Evolutionary conservation across 192 early-diverging fungal species (phyloP), one percentile per base, ranked within the genome.

Genomic region (Podila epigama): DNA sequence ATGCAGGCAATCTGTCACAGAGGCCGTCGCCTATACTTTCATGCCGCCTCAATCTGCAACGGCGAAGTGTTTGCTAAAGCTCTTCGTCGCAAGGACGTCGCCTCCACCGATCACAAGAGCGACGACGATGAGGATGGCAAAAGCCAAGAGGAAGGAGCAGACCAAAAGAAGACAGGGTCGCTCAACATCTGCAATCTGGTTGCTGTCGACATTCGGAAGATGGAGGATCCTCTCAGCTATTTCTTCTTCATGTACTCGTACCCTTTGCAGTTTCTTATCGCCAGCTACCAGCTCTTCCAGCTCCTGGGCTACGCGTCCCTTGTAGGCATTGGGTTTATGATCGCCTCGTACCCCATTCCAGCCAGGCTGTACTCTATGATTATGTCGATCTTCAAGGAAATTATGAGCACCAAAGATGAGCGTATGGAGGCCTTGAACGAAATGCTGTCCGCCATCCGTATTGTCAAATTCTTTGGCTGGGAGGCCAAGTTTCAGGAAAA

Each of bases 391-490:
- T 88, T 82, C 79, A 86, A 71, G 57, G 50, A 65, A 9, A 59
- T 89, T 53, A 86, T 88, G 87, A 13, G 37, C 9, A 70, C 79
- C 63, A 88, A 84, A 51, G 96, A 97, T 73, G 89, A 92, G 66
- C 87, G 96, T 20, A 81, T 97, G 33, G 87, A 89, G n/a, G 82
- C 88, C 60, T 87, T 94, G 44, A 96, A 91, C 37, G 95, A 98
- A 79, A 82, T 94, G 63, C 34, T 66, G 1, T 48, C 36, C 3
- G 96, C 94, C 29, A 97, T 99, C 41, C 86, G 94, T 22, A 92
- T 97, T 28, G 90, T 99, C 63, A 99, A 99, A 75, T 89, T 98
- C 60, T 94, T 94, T 81, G 92, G 90, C 28, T 95, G 94, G 94
- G 90, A 94, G 79, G 58, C 81, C 35, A 81, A 86, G 48, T 95